Evolutionary conservation across 2,329 filamentous ascomycete species (phyloP), one percentile per base, ranked within the genome.

Genomic region (Orbilia quercus): DNA sequence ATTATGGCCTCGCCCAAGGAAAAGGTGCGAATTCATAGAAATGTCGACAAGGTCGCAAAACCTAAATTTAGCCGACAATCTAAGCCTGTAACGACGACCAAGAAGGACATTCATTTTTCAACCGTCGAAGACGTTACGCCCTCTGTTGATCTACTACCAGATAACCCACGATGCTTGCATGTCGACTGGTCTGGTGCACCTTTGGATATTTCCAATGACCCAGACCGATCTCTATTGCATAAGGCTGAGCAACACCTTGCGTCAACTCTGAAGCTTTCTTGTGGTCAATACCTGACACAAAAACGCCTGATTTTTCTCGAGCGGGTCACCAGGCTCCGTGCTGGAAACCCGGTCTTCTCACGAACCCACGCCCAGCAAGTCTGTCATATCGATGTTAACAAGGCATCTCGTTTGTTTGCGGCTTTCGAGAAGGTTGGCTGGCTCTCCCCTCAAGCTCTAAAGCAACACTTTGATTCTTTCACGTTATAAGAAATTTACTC

Each of bases 301-400:
- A 98, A 97, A 85, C 89, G 94, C 69, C 89, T 92, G 72, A 94
- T 98, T 79, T 98, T 98, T 80, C 84, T 89, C 62, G 88, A 88
- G 54, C 88, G 91, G 42, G 85, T 94, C 34, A 86, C 90, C 55
- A 87, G 86, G 71, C 86, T 88, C 1, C 82, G 83, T 64, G 88
- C 87, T 36, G 86, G 86, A 79, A 74, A 72, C 25, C 95, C 96
- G 81, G 90, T 93, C 78, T 97, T 96, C 80, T 89, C 91, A 80
- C 96, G 96, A 85, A 98, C 94, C 0, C 91, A 96, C 79, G 92
- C 92, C 3, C 94, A 98, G 81, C 91, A 96, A 80, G 92, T 91
- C n/a, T 96, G 92, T 85, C 96, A 96, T 83, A 96, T 97, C 75
- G 94, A 98, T 78, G 94, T 98, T 80, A 97, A 97, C 84, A 98